Base-by-base conservation (phyloP, 2,329 filamentous ascomycete genomes). In the Fusarium citri region DNA sequence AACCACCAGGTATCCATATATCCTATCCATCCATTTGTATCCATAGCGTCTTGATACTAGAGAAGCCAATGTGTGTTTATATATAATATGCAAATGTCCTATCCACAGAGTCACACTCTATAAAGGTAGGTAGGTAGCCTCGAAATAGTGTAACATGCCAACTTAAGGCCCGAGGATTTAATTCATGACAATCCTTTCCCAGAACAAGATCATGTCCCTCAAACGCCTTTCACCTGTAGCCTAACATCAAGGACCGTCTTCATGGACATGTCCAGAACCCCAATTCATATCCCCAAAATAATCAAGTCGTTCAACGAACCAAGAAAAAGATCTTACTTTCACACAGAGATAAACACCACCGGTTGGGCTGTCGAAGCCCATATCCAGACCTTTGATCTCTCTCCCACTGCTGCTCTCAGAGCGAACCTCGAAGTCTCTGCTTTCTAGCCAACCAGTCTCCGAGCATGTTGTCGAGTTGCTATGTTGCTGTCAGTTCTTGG, bases 401-500 rank as follows among this genome's bases (percentile, higher is more conserved):
- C 34, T 42, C 16, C 31, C 23, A 31, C 30, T 20, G 18, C n/a
- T 45, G 20, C 10, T 16, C 58, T 62, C 78, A 87, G 56, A 85
- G 76, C 20, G 81, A 79, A 50, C 85, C 83, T 81, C 88, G 79
- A 76, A 87, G 74, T 82, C 91, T 83, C 85, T 90, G 84, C 83
- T 94, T 86, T 77, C 91, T 83, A 78, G 92, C 86, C 75, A 97
- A 84, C 91, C 93, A 94, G 75, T 93, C 90, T 71, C 91, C 91
- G 46, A 97, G 87, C 88, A 97, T 90, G 22, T 92, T 89, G 81
- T 99, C 95, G 72, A 98, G 86, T 85, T 95, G 91, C 82, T 91
- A 71, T 47, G 20, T 3, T 37, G n/a, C 41, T 22, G 51, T 76
- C 64, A 77, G 73, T 47, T 30, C 46, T n/a, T 22, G 5, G 15